Conservation (phyloP, 371 early-diverging fungal genomes). For the Saksenaea vasiformis region DNA sequence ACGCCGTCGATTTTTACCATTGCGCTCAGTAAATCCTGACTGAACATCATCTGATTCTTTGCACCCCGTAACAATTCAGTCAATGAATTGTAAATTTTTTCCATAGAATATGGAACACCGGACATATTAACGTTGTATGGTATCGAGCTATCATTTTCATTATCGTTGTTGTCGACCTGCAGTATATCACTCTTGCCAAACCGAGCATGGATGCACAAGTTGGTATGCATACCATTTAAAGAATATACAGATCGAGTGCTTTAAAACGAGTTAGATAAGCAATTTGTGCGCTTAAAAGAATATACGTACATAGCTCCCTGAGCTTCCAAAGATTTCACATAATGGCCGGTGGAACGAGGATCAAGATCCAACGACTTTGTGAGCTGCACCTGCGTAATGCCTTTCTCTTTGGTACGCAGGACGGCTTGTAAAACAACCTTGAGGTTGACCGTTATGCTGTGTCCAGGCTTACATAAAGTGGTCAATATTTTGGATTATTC, state of each 20-base stretch:
- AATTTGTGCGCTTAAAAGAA: neutral
- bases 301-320: constrained; percentile 34
- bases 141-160: neutral
- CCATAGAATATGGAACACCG: constrained; percentile 21
- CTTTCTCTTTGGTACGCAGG: constrained; percentile 21
- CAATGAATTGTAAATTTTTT: constrained; percentile 13
- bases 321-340: constrained; percentile 37
- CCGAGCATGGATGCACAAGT: constrained; percentile 35
- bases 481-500: neutral
- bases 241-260: constrained; percentile 28
- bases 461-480: constrained; percentile 22
- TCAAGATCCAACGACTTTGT: constrained; percentile 31
- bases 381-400: constrained; percentile 34
- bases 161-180: neutral
- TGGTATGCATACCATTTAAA: constrained; percentile 24
- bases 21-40: constrained; percentile 32
- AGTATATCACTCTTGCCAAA: constrained; percentile 8
- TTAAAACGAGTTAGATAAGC: neutral
- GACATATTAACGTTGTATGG: constrained; percentile 32
- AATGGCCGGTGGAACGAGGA: constrained; percentile 45
- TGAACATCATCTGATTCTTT: constrained; percentile 25
- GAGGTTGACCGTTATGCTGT: constrained; percentile 22
- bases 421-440: constrained; percentile 23
- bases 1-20: constrained; percentile 25
- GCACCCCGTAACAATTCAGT: constrained; percentile 27